Percentiles rank a stretch among this genome's conserved stretches.
Evolutionary conservation across 2,329 filamentous ascomycete genomes (phyloP).

Genomic region (Pseudopyrenochaeta lycopersici): DNA sequence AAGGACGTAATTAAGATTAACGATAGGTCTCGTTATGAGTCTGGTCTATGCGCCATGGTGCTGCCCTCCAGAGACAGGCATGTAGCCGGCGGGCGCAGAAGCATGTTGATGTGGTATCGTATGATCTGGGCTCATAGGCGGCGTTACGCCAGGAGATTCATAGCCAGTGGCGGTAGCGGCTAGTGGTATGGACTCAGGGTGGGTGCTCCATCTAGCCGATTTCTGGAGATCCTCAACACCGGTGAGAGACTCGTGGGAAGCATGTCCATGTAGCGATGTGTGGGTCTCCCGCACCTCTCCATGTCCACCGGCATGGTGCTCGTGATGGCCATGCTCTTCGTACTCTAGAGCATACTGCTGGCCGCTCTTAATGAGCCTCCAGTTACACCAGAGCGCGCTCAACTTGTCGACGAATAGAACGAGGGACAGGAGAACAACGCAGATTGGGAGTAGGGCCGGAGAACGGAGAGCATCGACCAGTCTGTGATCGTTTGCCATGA

Average conservation of each 20-base stretch:
- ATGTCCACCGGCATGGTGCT: conserved; percentile 28
- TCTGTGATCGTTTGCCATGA: conserved; percentile 31
- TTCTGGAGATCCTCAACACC: conserved; percentile 25
- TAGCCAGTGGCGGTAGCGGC: conserved; percentile 26
- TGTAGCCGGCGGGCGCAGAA: conserved; percentile 22
- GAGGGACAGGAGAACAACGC: conserved; percentile 46
- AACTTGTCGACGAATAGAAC: conserved; percentile 42
- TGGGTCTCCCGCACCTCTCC: conserved; percentile 18
- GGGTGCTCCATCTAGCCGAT: conserved; percentile 30
- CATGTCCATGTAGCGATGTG: conserved; percentile 9
- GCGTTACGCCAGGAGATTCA: conserved; percentile 16
- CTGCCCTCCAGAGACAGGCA: conserved; percentile 26
- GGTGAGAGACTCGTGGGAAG: conserved; percentile 17
- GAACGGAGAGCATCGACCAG: conserved; percentile 40
- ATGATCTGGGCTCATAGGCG: conserved; percentile 21
- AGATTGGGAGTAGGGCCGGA: conserved; percentile 46
- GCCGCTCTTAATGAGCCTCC: conserved; percentile 38
- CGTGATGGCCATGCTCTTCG: conserved; percentile 36
- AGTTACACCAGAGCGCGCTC: conserved; percentile 40
- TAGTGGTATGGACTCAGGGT: conserved; percentile 25
- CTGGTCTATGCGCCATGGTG: conserved; percentile 20
- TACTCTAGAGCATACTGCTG: conserved; percentile 42
- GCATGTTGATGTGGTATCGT: conserved; percentile 4
- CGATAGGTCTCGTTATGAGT: no score
- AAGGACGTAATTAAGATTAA: neutral